These are phyloP conservation scores for Boletus mariae DNA, from an alignment of 1,284 basidiomycete genomes.

Conservation along the genomic window DNA sequence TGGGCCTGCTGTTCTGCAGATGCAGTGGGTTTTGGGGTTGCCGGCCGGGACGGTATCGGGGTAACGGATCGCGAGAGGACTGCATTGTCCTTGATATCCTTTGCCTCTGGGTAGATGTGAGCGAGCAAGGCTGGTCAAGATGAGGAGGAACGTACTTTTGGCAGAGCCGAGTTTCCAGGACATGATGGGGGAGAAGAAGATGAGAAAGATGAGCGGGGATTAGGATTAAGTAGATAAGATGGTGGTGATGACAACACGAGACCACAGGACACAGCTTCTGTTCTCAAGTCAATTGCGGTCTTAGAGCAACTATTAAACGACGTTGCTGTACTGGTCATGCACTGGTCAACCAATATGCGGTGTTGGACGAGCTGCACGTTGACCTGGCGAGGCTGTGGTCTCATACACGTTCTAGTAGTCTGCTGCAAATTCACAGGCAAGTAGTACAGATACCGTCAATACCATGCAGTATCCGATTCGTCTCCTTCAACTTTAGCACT, in stretches of 20 bases:
- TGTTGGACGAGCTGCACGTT: too few relatives aligned
- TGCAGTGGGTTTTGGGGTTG: conserved; percentile 62
- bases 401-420: too few relatives aligned
- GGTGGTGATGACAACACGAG: conserved; percentile 1
- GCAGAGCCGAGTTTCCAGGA: conserved; percentile 44
- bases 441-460: too few relatives aligned
- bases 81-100: conserved; percentile 65
- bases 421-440: too few relatives aligned
- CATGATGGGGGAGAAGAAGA: conserved; percentile 23
- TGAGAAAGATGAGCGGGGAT: neutral
- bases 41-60: conserved; percentile 67
- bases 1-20: conserved; percentile 47
- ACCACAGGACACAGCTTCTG: neutral
- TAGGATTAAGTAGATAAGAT: neutral
- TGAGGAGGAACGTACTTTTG: conserved; percentile 35
- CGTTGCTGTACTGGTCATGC: too few relatives aligned
- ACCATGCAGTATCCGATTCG: too few relatives aligned
- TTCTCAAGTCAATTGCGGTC: neutral
- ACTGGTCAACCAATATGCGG: too few relatives aligned
- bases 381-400: too few relatives aligned
- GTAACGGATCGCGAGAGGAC: conserved; percentile 68
- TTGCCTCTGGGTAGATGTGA: conserved; percentile 45
- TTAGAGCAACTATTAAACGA: too few relatives aligned
- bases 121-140: conserved; percentile 2
- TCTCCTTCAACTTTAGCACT: too few relatives aligned